Evolutionary conservation across 148 eudicot species (phyloP).

Genomic region (Vaccinium darrowii): DNA sequence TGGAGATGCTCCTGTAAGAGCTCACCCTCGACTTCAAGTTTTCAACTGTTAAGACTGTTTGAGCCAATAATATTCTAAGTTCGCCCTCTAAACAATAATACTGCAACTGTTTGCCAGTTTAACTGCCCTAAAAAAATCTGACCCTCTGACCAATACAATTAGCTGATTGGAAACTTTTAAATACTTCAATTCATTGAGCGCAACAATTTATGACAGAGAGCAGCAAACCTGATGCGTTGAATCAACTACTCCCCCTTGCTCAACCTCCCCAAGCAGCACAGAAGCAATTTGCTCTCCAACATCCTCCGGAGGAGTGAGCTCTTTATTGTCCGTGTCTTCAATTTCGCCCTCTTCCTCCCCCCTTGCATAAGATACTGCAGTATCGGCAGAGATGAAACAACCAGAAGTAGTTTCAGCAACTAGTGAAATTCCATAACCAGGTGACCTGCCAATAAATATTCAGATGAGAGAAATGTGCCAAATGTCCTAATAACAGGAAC

Average conservation of each 20-base stretch:
- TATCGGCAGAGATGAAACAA: constrained; percentile 80
- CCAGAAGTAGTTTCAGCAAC: constrained; percentile 87
- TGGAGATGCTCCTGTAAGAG: background rate
- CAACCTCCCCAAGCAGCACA: constrained; percentile 65
- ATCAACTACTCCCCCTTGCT: constrained; percentile 94
- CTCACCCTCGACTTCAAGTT: background rate
- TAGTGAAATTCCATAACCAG: constrained; percentile 86
- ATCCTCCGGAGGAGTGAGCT: constrained; percentile 58
- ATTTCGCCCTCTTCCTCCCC: constrained; percentile 44
- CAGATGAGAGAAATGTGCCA: background rate
- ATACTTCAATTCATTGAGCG: background rate
- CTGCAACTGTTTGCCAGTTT: background rate
- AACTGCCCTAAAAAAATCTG: background rate
- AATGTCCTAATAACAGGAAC: background rate
- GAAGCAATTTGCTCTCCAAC: constrained; percentile 78
- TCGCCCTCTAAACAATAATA: background rate
- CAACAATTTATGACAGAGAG: background rate
- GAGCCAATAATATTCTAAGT: background rate
- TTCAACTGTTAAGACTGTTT: background rate
- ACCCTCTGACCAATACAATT: background rate
- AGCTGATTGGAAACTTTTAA: background rate
- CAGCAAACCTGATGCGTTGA: constrained; percentile 85
- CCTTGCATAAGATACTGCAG: constrained; percentile 56
- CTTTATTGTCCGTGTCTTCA: constrained; percentile 51
- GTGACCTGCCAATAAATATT: constrained; percentile 58